Conservation (phyloP, 345 rosid genomes). For the Rhodamnia rubescens region DNA sequence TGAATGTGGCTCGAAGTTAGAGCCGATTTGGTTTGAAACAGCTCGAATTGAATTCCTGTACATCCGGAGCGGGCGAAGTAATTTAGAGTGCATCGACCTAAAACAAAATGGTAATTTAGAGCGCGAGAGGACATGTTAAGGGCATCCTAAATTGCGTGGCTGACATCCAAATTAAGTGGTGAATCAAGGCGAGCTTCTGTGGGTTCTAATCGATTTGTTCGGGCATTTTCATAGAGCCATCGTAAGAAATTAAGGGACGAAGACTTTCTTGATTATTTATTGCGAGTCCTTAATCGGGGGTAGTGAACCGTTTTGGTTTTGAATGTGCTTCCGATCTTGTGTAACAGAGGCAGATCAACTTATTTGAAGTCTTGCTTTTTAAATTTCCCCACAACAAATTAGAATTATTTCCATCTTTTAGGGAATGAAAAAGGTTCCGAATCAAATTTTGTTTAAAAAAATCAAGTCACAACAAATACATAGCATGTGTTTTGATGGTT, state of each 20-base stretch:
- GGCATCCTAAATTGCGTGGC: not conserved
- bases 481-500: not conserved
- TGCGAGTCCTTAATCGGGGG: not conserved
- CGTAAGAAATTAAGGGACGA: not conserved
- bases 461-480: not conserved
- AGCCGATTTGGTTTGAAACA: not conserved
- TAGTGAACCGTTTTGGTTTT: not conserved
- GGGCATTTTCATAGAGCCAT: not conserved
- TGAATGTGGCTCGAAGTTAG: not conserved
- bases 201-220: not conserved
- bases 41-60: not conserved
- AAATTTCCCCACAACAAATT: not conserved
- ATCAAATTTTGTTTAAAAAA: no score
- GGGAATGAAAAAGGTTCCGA: not conserved
- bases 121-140: rapidly evolving
- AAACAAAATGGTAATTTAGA: not conserved
- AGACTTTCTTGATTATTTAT: not conserved
- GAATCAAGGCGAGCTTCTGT: not conserved
- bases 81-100: no score
- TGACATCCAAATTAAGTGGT: rapidly evolving
- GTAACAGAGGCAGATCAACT: not conserved
- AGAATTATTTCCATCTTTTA: not conserved
- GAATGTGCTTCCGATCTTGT: not conserved
- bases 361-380: not conserved
- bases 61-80: rapidly evolving